phyloP scores from a whole-genome alignment of 441 rosid species.

The Heliophila coronopifolia region DNA sequence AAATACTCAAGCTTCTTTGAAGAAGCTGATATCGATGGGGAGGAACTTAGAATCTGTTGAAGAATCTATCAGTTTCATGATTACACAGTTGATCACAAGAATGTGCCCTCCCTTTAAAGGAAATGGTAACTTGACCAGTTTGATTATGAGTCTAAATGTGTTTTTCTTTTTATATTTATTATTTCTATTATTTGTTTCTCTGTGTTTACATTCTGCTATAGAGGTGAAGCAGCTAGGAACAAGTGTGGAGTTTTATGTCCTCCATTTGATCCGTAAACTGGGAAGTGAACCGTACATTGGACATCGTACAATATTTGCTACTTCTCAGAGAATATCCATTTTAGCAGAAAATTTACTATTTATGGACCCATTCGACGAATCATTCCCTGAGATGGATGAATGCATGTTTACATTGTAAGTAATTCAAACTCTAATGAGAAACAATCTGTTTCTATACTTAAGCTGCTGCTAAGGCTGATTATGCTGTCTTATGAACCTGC shows the following conservation, averaged over 20 bases:
- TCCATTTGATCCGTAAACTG: conserved; percentile 74
- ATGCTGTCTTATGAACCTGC: conserved; percentile 21
- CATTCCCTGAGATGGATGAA: conserved; percentile 53
- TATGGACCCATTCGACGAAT: conserved; percentile 74
- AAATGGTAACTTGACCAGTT: conserved; percentile 37
- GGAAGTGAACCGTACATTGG: conserved; percentile 63
- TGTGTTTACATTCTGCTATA: conserved; percentile 31
- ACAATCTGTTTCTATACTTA: neutral
- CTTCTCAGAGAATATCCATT: conserved; percentile 54
- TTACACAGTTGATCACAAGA: conserved; percentile 48
- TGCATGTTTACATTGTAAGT: conserved; percentile 64
- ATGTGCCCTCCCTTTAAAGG: conserved; percentile 46
- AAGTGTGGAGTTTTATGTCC: conserved; percentile 45
- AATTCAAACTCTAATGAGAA: neutral
- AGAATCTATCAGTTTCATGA: conserved; percentile 50
- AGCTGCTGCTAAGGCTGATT: conserved; percentile 7
- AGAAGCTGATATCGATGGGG: conserved; percentile 45
- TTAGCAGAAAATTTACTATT: conserved; percentile 60
- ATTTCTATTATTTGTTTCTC: conserved; percentile 7
- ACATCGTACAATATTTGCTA: conserved; percentile 52
- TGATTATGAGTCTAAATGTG: neutral
- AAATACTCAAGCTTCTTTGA: conserved; percentile 43
- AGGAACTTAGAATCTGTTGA: conserved; percentile 44
- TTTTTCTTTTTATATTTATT: neutral
- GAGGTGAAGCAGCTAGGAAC: conserved; percentile 32